A percentile compares a stretch with the other conserved stretches of the same genome.
These are phyloP conservation scores for Pichia eremophila DNA, from an alignment of 805 yeast genomes.

Conservation along the genomic window DNA sequence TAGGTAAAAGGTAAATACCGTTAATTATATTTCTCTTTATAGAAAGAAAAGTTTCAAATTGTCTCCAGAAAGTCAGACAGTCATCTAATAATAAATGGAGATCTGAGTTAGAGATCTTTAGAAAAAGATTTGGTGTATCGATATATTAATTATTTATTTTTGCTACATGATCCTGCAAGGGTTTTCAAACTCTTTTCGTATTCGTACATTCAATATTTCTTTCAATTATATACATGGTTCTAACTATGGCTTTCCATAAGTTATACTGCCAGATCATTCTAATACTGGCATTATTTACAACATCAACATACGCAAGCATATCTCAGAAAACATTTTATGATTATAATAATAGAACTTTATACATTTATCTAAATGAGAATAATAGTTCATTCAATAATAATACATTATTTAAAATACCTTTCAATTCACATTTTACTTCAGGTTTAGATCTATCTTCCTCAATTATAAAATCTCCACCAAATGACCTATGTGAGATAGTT, in stretches of 20 bases:
- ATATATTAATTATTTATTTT: too few relatives aligned
- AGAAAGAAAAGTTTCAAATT: too few relatives aligned
- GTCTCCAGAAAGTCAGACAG: too few relatives aligned
- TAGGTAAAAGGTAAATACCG: slow-evolving; percentile 2
- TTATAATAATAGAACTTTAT: slow-evolving; percentile 23
- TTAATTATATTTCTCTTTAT: not conserved
- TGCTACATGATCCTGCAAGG: too few relatives aligned
- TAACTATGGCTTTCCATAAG: not conserved
- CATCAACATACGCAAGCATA: not conserved
- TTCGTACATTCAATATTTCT: too few relatives aligned
- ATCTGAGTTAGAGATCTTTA: too few relatives aligned
- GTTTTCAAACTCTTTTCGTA: too few relatives aligned
- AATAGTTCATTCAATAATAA: not conserved
- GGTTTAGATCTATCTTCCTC: slow-evolving; percentile 12
- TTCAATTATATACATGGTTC: too few relatives aligned
- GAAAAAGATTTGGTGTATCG: too few relatives aligned
- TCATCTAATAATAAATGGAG: too few relatives aligned
- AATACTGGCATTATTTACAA: not conserved
- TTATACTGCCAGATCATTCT: not conserved
- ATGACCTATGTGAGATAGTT: slow-evolving; percentile 14
- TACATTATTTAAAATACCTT: slow-evolving; percentile 18
- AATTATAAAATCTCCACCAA: slow-evolving; percentile 15
- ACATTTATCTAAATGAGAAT: slow-evolving; percentile 16
- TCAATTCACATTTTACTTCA: slow-evolving; percentile 16
- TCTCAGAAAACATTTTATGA: slow-evolving; percentile 23